Base-by-base conservation (phyloP, 1,284 basidiomycete species). In the Moniliella sp. region DNA sequence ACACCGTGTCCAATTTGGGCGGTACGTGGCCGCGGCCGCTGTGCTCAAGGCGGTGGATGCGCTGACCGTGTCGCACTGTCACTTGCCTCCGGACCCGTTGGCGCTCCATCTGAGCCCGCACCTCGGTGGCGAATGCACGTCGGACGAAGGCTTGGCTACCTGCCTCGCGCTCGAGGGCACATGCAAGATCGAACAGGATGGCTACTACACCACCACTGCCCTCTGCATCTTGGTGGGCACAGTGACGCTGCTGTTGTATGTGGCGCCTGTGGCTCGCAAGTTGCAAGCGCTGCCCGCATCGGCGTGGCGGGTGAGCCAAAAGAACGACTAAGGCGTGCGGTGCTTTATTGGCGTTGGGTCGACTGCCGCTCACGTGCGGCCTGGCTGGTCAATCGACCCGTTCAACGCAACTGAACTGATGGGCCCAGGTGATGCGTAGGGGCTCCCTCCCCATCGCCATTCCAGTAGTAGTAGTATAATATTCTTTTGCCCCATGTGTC, bases 1-100 rank as follows among this genome's bases (percentile, higher is more conserved):
- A 94, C 61, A 99, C 91, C 4, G 82, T 94, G 45, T 77, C 78
- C 14, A 99, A 99, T 58, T 71, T 97, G 39, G 91, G 91, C 32
- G 91, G 91, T 5, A 99, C 91, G 1, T 94, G 86, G 86, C 91
- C 91, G 2, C 75, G 78, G 42, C 86, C 72, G 65, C 86, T 59
- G 75, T 91, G 12, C 66, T 91, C 21, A 82, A 88, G 67, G 45
- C 50, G 1, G 56, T 58, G 28, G 56, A 58, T 23, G 37, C 40
- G 2, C 50, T 57, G 18, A 57, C 51, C 13, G 36, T 46, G 14
- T 49, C 47, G 12, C 36, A 36, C 29, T 58, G 56, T 18, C 28
- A 36, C 8, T 18, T 32, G 4, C 14, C 36, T 7, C 12, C 28
- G 14, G 27, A 14, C 10, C 9, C 23, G 17, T 18, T 18, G 21